phyloP scores from a whole-genome alignment of 805 yeast species.

The Candida vartiovaarae region DNA sequence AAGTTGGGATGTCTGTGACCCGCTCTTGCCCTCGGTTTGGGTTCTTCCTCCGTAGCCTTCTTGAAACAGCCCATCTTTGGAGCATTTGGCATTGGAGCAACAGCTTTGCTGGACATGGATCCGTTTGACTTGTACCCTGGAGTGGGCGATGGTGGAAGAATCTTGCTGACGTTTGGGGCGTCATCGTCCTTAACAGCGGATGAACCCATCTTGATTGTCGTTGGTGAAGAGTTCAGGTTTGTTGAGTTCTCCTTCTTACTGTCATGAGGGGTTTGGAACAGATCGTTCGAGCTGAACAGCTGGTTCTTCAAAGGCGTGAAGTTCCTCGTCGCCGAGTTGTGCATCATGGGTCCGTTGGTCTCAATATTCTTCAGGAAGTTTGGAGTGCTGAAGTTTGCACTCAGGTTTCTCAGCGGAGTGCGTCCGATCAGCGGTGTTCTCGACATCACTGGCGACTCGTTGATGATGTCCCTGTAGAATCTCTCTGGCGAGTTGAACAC shows the following conservation, averaged over 20 bases:
- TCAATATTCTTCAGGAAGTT: constrained; percentile 20
- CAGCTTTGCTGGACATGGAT: neutral
- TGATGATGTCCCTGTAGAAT: constrained; percentile 22
- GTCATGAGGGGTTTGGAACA: constrained; percentile 19
- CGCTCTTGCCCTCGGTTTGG: neutral
- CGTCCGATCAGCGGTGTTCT: constrained; percentile 22
- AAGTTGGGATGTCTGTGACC: constrained; percentile 13
- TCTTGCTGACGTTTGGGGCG: constrained; percentile 4
- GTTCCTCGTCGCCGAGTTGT: constrained; percentile 5
- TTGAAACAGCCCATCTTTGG: constrained; percentile 25
- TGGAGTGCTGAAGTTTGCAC: constrained; percentile 22
- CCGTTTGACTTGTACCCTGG: constrained; percentile 15
- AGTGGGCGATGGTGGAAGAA: constrained; percentile 21
- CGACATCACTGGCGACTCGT: constrained; percentile 21
- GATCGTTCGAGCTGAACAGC: constrained; percentile 12
- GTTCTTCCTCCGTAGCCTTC: constrained; percentile 10
- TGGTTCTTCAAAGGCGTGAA: constrained; percentile 23
- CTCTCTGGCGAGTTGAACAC: constrained; percentile 22
- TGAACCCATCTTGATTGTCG: constrained; percentile 23
- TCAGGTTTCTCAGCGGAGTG: constrained; percentile 19
- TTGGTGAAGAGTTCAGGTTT: constrained; percentile 22
- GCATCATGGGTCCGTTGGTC: neutral
- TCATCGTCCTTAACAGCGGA: constrained; percentile 20
- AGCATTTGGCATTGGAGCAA: constrained; percentile 14
- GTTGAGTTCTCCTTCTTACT: constrained; percentile 9